Percentiles rank a stretch among this genome's conserved stretches.
Evolutionary conservation across 176 grass and related monocot species (phyloP).

Genomic region (Neostapfia colusana): DNA sequence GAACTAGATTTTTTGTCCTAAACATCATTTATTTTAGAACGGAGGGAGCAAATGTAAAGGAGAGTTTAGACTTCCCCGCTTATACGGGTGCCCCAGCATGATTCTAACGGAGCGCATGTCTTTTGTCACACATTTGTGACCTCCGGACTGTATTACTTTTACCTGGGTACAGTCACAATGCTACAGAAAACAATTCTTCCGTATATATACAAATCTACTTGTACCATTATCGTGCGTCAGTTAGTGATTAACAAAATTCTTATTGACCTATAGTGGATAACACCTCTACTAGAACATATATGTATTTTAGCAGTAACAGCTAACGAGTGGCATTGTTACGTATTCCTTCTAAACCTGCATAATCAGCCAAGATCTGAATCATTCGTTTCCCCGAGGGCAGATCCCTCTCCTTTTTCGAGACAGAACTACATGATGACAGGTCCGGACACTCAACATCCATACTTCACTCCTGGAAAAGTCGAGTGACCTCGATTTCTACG

Average conservation of each 20-base stretch:
- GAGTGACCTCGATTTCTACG: not conserved
- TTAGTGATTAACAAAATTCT: not conserved
- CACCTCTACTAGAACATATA: not conserved
- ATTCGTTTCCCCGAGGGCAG: not conserved
- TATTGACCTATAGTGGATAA: no score
- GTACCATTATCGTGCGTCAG: not conserved
- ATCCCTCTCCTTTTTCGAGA: not conserved
- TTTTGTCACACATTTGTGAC: conserved; percentile 3
- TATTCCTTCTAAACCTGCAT: not conserved
- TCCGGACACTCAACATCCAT: not conserved
- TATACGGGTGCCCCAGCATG: not conserved
- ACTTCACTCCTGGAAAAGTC: not conserved
- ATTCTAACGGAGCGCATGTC: conserved; percentile 12
- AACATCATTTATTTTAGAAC: no score
- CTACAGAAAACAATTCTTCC: not conserved
- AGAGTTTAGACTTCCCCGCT: not conserved
- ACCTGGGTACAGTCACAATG: not conserved
- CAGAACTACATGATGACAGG: not conserved
- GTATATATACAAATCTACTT: no score
- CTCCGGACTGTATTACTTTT: not conserved
- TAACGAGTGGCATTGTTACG: not conserved
- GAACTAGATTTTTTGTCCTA: no score
- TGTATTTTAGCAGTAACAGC: not conserved
- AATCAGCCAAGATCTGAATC: not conserved
- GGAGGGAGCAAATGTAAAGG: no score